Evolutionary conservation across 1,284 basidiomycete genomes (phyloP), one percentile per base, ranked within the genome.

Genomic region (Boletus semigastroideus): DNA sequence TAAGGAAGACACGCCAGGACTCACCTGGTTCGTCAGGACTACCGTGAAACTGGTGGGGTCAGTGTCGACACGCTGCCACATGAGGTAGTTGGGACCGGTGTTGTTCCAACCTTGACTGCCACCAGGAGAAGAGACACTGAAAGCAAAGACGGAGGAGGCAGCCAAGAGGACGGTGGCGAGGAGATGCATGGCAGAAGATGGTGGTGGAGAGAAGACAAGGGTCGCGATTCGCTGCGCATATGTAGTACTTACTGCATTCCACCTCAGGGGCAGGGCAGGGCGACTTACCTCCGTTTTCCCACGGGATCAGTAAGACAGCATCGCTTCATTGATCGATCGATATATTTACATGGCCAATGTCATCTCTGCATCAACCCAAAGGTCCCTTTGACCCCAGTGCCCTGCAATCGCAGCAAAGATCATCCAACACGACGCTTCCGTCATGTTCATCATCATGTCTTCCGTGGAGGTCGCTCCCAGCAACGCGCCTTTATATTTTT

Each of bases 331-430:
- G 22, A 36, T 36, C 19, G 12, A 19, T 37, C 10, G 16, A n/a
- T 10, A 37, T 37, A 37, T 19, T 37, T 10, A 10, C 5, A 22
- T 31, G 12, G 28, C 37, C 51, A 84, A 60, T 53, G 71, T 68
- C 37, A 69, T 73, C 59, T 86, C 84, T 11, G 87, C 86, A 64
- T 94, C 90, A 62, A 78, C 77, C 84, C 92, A 90, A 41, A 98
- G 71, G 68, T 98, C 95, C 50, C 74, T 77, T 72, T 98, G 94
- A 19, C 82, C 87, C 94, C 94, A 98, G 1, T 89, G 74, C 11
- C 80, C 83, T 20, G 81, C 78, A 28, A 98, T 74, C 4, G 83
- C 82, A 20, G 85, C 74, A 1, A 95, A 76, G 27, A 92, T 76
- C 63, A 96, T 79, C 94, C 94, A 97, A 59, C 90, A 92, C n/a